A percentile compares a stretch with the other conserved stretches of the same genome.
These are phyloP conservation scores for Ensete glaucum DNA, from an alignment of 176 grass and related monocot genomes.

Conservation along the genomic window DNA sequence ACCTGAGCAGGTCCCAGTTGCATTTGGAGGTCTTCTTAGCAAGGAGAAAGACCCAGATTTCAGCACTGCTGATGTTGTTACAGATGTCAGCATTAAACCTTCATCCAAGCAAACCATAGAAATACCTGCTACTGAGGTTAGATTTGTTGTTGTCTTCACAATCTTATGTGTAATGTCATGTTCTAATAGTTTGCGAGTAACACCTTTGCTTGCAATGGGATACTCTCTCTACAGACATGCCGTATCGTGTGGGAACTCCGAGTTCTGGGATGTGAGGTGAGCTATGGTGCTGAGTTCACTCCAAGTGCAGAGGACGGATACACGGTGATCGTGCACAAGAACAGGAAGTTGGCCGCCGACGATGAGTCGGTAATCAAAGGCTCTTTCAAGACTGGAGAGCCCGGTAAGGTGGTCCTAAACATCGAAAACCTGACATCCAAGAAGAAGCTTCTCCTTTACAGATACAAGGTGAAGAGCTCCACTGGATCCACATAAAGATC, in stretches of 20 bases:
- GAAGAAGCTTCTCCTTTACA: constrained; percentile 96
- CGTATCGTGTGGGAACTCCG: constrained; percentile 80
- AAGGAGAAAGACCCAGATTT: constrained; percentile 82
- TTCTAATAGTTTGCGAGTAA: too few relatives aligned
- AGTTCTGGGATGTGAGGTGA: constrained; percentile 73
- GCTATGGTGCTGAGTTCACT: constrained; percentile 68
- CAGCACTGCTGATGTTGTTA: constrained; percentile 48
- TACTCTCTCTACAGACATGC: constrained; percentile 28
- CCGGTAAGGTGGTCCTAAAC: constrained; percentile 55
- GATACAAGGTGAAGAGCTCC: constrained; percentile 70
- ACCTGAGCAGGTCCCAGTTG: constrained; percentile 80
- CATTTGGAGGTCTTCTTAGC: constrained; percentile 73
- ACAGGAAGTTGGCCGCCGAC: constrained; percentile 53
- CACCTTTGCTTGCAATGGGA: background rate
- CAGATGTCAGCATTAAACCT: constrained; percentile 60
- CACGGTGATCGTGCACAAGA: constrained; percentile 90
- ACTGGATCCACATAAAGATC: constrained; percentile 5
- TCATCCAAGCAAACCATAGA: constrained; percentile 68
- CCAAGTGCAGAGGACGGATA: constrained; percentile 63
- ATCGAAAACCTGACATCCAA: constrained; percentile 73
- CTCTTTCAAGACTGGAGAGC: constrained; percentile 63
- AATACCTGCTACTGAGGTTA: constrained; percentile 55
- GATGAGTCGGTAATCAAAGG: constrained; percentile 80
- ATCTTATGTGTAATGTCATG: too few relatives aligned
- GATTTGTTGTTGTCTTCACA: background rate